Evolutionary conservation across 2,329 filamentous ascomycete genomes (phyloP).

Genomic region (Cladobotryum mycophilum): DNA sequence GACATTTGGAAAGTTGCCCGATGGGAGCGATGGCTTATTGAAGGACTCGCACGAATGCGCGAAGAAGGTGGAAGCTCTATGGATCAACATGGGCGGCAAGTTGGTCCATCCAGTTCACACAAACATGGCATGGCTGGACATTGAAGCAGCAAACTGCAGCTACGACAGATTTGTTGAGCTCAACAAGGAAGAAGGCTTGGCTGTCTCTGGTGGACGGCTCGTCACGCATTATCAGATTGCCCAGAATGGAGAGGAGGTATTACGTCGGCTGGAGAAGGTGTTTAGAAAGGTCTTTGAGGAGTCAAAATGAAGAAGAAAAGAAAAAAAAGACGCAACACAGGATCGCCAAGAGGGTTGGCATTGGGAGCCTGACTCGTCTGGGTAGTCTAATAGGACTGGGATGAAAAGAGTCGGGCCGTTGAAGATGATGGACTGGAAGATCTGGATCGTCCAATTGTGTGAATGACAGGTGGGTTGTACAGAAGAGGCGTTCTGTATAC

Average conservation of each 20-base stretch:
- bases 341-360: neutral
- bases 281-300: slow-evolving; percentile 36
- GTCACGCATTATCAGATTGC: slow-evolving; percentile 57
- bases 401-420: neutral
- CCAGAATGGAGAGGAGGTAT: slow-evolving; percentile 50
- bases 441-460: no score
- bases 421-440: neutral
- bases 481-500: no score
- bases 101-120: slow-evolving; percentile 67
- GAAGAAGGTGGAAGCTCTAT: slow-evolving; percentile 59
- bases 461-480: no score
- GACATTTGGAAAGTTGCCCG: slow-evolving; percentile 33
- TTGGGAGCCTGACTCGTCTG: neutral
- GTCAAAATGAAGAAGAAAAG: neutral
- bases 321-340: neutral
- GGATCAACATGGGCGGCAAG: slow-evolving; percentile 64
- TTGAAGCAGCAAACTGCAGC: slow-evolving; percentile 51
- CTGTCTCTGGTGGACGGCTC: slow-evolving; percentile 34
- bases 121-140: slow-evolving; percentile 87
- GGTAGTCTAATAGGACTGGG: neutral
- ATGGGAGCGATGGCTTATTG: slow-evolving; percentile 50
- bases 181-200: slow-evolving; percentile 37
- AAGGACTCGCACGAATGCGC: slow-evolving; percentile 56
- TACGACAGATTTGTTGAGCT: slow-evolving; percentile 32
- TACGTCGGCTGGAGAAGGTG: slow-evolving; percentile 49